Evolutionary conservation across 2,329 filamentous ascomycete genomes (phyloP), one percentile per base, ranked within the genome.

Genomic region (Gyromitra esculenta): DNA sequence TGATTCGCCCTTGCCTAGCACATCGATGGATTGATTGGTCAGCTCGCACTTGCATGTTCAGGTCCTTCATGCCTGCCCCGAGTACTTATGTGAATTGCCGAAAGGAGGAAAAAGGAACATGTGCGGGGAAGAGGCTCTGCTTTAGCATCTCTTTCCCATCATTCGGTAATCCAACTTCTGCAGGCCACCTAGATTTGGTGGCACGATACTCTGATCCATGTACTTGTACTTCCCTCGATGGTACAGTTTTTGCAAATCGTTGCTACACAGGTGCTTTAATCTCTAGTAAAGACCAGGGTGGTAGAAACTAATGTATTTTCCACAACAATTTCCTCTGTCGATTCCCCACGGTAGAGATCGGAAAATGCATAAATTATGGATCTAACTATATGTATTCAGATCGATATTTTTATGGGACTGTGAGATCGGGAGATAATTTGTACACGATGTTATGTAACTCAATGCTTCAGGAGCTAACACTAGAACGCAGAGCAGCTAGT

Each of bases 71-170:
- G 2, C 25, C 25, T 31, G 25, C 25, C 4, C 25, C 25, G 2
- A 31, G 25, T 31, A 75, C 67, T 65, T 69, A 74, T 75, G 75
- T 59, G 66, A 62, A 70, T 64, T 69, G 60, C 64, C 65, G 45
- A 45, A 52, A 52, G 73, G 18, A 50, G 59, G 25, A 63, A 65
- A 59, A 37, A 56, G 54, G 41, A 64, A 71, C 62, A 62, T 73
- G 72, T 77, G 75, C 75, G 75, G 75, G 75, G 75, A 77, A 77
- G 75, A 75, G 75, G 75, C 70, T 77, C 75, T 77, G 75, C 43
- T 60, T 59, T 65, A 59, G 69, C 41, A 52, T 66, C 62, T 39
- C 15, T 39, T 45, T 62, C 18, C 37, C 50, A n/a, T 35, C 37
- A 43, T 39, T 45, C 64, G 39, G 39, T 25, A 68, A 57, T 57